Percentiles rank a stretch among this genome's conserved stretches.
Conservation (phyloP, 2,329 filamentous ascomycete genomes). For the Helminthosporium solani region DNA sequence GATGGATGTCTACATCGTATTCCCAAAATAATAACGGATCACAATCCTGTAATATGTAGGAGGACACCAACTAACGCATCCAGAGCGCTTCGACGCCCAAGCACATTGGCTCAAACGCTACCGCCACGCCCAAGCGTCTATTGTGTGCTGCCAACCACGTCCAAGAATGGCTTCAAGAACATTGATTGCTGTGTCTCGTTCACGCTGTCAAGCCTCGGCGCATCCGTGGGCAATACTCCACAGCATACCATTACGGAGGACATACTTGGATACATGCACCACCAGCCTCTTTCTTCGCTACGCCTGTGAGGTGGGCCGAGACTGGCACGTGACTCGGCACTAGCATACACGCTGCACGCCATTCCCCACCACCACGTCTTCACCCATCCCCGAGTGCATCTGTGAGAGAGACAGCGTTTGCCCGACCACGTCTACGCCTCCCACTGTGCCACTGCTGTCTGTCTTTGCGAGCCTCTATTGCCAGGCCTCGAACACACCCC, state of each 20-base stretch:
- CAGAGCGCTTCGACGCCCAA: slow-evolving; percentile 31
- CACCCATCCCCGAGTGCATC: slow-evolving; percentile 16
- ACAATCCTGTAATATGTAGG: too few relatives aligned
- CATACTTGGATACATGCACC: too few relatives aligned
- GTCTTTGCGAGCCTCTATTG: too few relatives aligned
- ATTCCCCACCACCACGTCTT: slow-evolving; percentile 18
- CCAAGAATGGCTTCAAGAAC: slow-evolving; percentile 24
- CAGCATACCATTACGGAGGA: too few relatives aligned
- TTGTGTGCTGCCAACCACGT: slow-evolving; percentile 36
- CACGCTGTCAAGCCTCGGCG: slow-evolving; percentile 38
- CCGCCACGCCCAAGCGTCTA: slow-evolving; percentile 17
- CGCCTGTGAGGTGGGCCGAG: slow-evolving; percentile 23
- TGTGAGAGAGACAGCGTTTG: too few relatives aligned
- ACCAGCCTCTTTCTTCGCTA: slow-evolving; percentile 19
- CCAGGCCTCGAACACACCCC: slow-evolving; percentile 31
- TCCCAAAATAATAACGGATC: slow-evolving; percentile 9
- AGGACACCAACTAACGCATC: slow-evolving; percentile 20
- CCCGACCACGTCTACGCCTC: too few relatives aligned
- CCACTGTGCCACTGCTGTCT: too few relatives aligned
- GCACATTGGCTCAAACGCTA: slow-evolving; percentile 25
- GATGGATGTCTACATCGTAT: too few relatives aligned
- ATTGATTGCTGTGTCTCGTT: slow-evolving; percentile 19
- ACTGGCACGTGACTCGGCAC: slow-evolving; percentile 22
- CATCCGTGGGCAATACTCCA: slow-evolving; percentile 24
- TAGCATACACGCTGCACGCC: slow-evolving; percentile 10